Evolutionary conservation across 225 moss, liverwort and hornwort species (phyloP).

Genomic region (Marchantia polymorpha): DNA sequence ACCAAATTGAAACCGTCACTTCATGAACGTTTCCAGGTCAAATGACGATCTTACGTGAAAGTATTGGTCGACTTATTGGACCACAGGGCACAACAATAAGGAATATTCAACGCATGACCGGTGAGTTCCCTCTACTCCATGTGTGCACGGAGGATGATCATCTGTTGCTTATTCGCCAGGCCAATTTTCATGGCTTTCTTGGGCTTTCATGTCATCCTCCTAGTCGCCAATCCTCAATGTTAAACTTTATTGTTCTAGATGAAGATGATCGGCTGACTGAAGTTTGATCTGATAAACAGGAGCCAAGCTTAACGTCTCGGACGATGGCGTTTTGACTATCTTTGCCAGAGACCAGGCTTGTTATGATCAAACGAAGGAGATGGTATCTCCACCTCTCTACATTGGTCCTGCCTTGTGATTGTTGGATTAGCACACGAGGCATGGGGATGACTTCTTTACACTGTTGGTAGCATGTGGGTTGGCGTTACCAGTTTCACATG

Average conservation of each 20-base stretch:
- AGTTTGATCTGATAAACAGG: constrained; percentile 25
- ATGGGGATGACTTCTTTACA: neutral
- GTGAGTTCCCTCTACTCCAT: constrained; percentile 9
- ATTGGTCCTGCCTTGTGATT: neutral
- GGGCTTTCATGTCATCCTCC: neutral
- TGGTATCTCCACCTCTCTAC: constrained; percentile 38
- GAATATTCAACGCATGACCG: constrained; percentile 65
- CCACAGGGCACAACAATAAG: constrained; percentile 82
- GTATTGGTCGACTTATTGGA: constrained; percentile 85
- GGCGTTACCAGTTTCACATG: neutral
- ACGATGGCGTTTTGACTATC: constrained; percentile 82
- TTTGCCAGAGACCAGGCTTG: constrained; percentile 78
- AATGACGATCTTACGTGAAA: constrained; percentile 67
- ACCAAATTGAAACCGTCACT: neutral
- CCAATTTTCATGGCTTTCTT: neutral
- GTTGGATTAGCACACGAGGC: neutral
- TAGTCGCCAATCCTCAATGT: neutral
- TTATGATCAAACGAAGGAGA: constrained; percentile 68
- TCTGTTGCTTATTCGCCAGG: neutral
- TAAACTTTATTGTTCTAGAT: too few species aligned
- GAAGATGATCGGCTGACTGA: neutral
- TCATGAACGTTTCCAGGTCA: constrained; percentile 28
- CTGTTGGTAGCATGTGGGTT: neutral
- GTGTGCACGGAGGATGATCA: neutral
- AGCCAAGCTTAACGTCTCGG: constrained; percentile 43